Evolutionary conservation across 306 rosid species (phyloP).

Genomic region (Malus orientalis): DNA sequence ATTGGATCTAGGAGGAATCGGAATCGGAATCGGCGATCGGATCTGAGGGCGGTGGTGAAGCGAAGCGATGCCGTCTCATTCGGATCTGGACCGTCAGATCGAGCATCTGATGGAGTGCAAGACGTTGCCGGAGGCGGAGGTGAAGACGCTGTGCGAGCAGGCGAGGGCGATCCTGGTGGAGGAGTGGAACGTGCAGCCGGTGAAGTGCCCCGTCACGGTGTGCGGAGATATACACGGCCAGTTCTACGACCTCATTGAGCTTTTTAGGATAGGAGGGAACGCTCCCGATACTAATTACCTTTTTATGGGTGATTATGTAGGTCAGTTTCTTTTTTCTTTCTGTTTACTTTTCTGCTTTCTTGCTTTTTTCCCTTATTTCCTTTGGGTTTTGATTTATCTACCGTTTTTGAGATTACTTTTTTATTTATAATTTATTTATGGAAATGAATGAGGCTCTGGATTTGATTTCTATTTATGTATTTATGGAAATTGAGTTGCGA

Average conservation of each 20-base stretch:
- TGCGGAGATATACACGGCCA: slow-evolving; percentile 97
- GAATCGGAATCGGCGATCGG: slow-evolving; percentile 14
- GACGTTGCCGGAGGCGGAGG: slow-evolving; percentile 88
- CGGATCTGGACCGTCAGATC: slow-evolving; percentile 99
- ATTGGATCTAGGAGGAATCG: slow-evolving; percentile 23
- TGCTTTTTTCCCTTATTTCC: neutral
- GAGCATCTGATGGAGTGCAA: slow-evolving; percentile 96
- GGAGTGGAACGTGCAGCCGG: slow-evolving; percentile 99
- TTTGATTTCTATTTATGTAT: neutral
- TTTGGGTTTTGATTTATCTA: neutral
- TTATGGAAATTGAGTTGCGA: neutral
- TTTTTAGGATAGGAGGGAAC: slow-evolving; percentile 91
- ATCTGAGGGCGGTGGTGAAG: slow-evolving; percentile 30
- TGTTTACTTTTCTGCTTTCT: neutral
- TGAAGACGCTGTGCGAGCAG: slow-evolving; percentile 85
- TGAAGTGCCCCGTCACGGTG: slow-evolving; percentile 94
- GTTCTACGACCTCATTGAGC: slow-evolving; percentile 95
- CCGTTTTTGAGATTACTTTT: neutral
- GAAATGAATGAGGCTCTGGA: neutral
- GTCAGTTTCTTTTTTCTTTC: slow-evolving; percentile 31
- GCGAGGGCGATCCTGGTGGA: slow-evolving; percentile 90
- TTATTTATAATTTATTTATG: neutral
- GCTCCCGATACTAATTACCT: slow-evolving; percentile 94
- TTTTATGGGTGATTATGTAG: slow-evolving; percentile 98
- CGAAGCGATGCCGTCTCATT: slow-evolving; percentile 78